phyloP scores from a whole-genome alignment of 1,284 basidiomycete genomes.

The Papiliotrema terrestris region DNA sequence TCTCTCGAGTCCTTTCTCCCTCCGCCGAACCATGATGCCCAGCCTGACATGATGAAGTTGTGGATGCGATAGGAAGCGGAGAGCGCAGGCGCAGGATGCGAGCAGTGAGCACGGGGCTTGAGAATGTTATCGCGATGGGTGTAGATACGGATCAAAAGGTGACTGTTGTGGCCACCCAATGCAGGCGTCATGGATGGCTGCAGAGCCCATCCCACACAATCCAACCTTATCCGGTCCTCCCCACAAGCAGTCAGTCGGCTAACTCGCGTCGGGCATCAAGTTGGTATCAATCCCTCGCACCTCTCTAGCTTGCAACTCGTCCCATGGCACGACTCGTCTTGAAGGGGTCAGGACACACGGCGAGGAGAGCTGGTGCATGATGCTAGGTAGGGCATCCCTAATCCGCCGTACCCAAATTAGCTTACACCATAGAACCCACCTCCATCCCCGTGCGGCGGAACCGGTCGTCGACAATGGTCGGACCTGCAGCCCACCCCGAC shows the following conservation, averaged over 20 bases:
- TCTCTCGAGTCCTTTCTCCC: constrained; percentile 73
- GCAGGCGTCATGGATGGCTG: too few relatives aligned
- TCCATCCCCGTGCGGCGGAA: constrained; percentile 9
- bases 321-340: neutral
- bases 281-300: too few relatives aligned
- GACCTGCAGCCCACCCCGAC: constrained; percentile 9
- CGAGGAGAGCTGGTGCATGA: neutral
- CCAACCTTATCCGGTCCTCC: too few relatives aligned
- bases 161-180: too few relatives aligned
- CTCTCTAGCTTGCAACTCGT: neutral
- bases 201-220: too few relatives aligned
- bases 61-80: neutral
- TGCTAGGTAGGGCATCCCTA: neutral
- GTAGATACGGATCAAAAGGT: too few relatives aligned
- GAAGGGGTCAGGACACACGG: too few relatives aligned
- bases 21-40: constrained; percentile 69
- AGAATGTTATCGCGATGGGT: too few relatives aligned
- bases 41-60: constrained; percentile 68
- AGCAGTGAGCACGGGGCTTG: too few relatives aligned
- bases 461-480: constrained; percentile 37
- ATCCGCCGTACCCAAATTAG: neutral
- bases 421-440: neutral
- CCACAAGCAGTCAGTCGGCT: too few relatives aligned
- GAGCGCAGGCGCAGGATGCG: too few relatives aligned
- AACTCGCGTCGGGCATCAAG: too few relatives aligned